Conservation (phyloP, 1,284 basidiomycete genomes). For the Entoloma clypeatum region DNA sequence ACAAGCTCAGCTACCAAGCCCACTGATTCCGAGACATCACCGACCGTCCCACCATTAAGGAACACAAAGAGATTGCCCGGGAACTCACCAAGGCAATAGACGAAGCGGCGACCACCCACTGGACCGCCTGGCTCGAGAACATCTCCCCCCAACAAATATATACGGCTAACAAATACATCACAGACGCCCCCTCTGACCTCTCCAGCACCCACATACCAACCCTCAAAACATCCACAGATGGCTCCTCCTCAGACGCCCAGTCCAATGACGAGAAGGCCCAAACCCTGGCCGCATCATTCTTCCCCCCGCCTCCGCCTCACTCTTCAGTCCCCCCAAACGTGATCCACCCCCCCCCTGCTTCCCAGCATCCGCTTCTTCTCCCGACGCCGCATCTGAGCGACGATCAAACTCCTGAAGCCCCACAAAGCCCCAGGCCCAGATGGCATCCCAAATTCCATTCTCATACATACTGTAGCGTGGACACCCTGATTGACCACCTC, state of each 20-base stretch:
- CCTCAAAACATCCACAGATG: too few species aligned
- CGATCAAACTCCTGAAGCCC: slow-evolving; percentile 18
- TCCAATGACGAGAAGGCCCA: slow-evolving; percentile 6
- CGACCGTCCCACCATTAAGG: too few species aligned
- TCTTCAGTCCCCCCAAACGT: too few species aligned
- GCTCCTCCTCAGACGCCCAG: too few species aligned
- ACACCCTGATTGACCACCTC: slow-evolving; percentile 21
- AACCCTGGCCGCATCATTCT: too few species aligned
- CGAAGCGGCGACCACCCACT: too few species aligned
- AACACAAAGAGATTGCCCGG: background rate
- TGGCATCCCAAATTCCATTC: slow-evolving; percentile 29
- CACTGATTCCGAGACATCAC: too few species aligned
- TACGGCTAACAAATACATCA: slow-evolving; percentile 3
- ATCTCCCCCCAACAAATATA: too few species aligned
- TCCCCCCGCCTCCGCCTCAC: slow-evolving; percentile 3
- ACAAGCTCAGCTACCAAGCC: background rate
- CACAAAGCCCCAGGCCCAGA: slow-evolving; percentile 31
- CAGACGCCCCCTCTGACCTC: slow-evolving; percentile 4
- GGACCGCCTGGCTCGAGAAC: slow-evolving; percentile 9
- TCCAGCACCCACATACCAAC: slow-evolving; percentile 2
- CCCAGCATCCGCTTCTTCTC: background rate
- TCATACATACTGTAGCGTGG: slow-evolving; percentile 19
- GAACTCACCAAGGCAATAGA: background rate
- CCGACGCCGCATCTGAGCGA: background rate
- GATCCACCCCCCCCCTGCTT: background rate